Conservation (phyloP, 1,284 basidiomycete species). For the Pseudozyma pruni region DNA sequence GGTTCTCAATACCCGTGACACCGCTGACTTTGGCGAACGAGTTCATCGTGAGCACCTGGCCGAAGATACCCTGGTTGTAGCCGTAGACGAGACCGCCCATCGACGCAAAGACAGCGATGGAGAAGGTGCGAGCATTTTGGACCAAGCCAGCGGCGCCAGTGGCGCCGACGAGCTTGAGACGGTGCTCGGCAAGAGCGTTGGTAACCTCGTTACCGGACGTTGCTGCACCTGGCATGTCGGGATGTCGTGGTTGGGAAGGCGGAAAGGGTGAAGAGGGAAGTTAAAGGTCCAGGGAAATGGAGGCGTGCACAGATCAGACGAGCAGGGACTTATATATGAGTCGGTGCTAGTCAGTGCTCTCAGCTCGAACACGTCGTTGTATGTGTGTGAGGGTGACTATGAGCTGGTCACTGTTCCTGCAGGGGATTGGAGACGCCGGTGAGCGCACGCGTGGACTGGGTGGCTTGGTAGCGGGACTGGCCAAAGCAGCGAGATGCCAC, state of each 20-base stretch:
- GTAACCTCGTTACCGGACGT: conserved; percentile 17
- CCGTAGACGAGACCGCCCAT: conserved; percentile 83
- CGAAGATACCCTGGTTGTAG: conserved; percentile 75
- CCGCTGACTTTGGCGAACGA: conserved; percentile 77
- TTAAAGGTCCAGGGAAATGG: too few species aligned
- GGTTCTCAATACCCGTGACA: conserved; percentile 76
- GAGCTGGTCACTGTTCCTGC: too few species aligned
- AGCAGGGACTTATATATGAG: too few species aligned
- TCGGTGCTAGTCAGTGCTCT: too few species aligned
- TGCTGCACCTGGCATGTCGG: conserved; percentile 14
- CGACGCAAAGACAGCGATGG: conserved; percentile 71
- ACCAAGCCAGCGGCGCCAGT: conserved; percentile 54
- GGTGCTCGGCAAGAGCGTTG: conserved; percentile 40
- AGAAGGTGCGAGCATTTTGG: conserved; percentile 48
- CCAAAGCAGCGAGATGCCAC: too few species aligned
- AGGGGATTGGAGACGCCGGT: too few species aligned
- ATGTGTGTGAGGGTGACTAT: too few species aligned
- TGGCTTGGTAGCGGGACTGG: too few species aligned
- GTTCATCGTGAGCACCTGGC: conserved; percentile 79
- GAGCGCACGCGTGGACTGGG: too few species aligned
- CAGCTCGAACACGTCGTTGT: too few species aligned
- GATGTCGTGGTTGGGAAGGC: too few species aligned
- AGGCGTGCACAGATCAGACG: too few species aligned
- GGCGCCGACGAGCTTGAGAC: conserved; percentile 40
- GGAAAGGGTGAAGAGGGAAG: not conserved